phyloP scores from a whole-genome alignment of 805 yeast genomes.

The Saturnispora besseyi region DNA sequence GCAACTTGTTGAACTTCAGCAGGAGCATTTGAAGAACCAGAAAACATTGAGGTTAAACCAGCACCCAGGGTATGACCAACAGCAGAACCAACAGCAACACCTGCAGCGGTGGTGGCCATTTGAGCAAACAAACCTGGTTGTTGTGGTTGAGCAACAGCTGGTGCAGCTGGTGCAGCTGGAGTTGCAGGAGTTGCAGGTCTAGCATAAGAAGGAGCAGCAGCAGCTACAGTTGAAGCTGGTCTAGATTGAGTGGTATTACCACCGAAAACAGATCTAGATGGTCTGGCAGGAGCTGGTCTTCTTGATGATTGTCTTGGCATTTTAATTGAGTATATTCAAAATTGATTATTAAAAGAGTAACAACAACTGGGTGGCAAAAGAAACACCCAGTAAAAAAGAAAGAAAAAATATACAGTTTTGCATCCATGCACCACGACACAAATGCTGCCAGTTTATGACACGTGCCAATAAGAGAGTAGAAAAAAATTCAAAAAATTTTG shows the following conservation, averaged over 20 bases:
- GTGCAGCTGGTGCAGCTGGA: conserved; percentile 19
- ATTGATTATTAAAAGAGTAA: neutral
- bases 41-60: conserved; percentile 82
- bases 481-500: neutral
- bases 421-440: conserved; percentile 1
- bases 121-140: conserved; percentile 89
- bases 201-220: conserved; percentile 39
- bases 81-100: conserved; percentile 98
- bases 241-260: conserved; percentile 39
- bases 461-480: neutral
- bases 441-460: neutral
- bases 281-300: conserved; percentile 35
- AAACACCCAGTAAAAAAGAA: neutral
- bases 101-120: conserved; percentile 99
- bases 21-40: conserved; percentile 51
- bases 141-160: conserved; percentile 40
- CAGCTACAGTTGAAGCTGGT: conserved; percentile 72
- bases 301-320: conserved; percentile 32
- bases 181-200: conserved; percentile 37
- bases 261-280: conserved; percentile 24
- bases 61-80: conserved; percentile 96
- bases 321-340: neutral
- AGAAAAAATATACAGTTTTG: neutral
- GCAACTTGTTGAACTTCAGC: conserved; percentile 27
- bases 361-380: neutral